Conservation (phyloP, 1,139 yeast species). For the Geotrichum citri-aurantii region DNA sequence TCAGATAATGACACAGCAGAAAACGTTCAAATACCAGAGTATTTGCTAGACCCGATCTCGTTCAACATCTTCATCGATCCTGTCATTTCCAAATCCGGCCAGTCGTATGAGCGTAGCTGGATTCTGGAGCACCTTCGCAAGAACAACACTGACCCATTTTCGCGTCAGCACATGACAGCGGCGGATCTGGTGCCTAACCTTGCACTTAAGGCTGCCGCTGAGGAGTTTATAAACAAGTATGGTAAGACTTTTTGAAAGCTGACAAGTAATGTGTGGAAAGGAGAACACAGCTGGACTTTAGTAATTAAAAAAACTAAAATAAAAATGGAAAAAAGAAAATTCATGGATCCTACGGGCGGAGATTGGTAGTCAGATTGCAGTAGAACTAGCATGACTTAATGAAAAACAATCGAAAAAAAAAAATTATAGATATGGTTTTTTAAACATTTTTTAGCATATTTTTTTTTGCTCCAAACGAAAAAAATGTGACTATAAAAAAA, state of each 20-base stretch:
- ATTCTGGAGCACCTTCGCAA: conserved; percentile 39
- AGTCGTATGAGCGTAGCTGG: conserved; percentile 43
- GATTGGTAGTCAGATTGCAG: no score
- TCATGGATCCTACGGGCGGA: no score
- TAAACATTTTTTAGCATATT: no score
- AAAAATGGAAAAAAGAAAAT: no score
- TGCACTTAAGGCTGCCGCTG: conserved; percentile 41
- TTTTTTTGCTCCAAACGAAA: no score
- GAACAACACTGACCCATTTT: conserved; percentile 42
- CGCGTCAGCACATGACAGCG: conserved; percentile 39
- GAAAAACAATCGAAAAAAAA: no score
- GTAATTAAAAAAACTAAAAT: no score
- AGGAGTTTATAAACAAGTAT: conserved; percentile 9
- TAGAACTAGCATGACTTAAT: no score
- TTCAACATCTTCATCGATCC: conserved; percentile 44
- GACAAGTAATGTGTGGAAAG: not conserved
- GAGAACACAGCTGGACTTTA: no score
- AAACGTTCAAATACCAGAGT: conserved; percentile 40
- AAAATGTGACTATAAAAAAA: no score
- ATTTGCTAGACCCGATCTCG: conserved; percentile 45
- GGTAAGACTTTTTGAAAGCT: not conserved
- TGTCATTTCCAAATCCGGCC: conserved; percentile 48
- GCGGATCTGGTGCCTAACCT: conserved; percentile 44
- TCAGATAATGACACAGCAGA: not conserved
- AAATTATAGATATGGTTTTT: no score